Base-by-base conservation (phyloP, 257 asterid species). In the Solanum clarkiae region DNA sequence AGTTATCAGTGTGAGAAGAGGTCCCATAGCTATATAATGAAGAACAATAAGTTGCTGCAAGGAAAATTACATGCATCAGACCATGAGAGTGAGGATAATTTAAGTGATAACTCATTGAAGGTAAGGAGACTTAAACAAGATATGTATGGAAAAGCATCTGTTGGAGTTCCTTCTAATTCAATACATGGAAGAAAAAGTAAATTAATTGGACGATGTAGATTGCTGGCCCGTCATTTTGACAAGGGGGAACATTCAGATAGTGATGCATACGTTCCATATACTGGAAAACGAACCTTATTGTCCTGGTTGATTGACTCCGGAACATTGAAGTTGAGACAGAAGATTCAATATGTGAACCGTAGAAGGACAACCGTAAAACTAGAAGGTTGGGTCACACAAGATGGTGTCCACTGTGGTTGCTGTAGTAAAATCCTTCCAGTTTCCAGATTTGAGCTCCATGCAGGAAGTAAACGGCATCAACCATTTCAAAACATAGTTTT, bases 331-430 rank as follows among this genome's bases (percentile, higher is more conserved):
- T 71, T 80, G 47, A 68, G 45, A 15, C 81, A 85, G 53, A 81
- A 80, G 66, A 74, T 85, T 65, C 87, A 85, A 49, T 85, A 85
- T 80, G 36, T 81, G 62, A 85, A 80, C 40, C 82, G 56, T 32
- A 80, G 56, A 42, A 60, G 60, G 70, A 80, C 70, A n/a, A 63
- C 49, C 12, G 85, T 80, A 59, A 55, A 80, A 63, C 56, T 63
- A 68, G 87, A 85, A 56, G 87, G 87, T 40, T 85, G 80, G 84
- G 42, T 85, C 84, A 85, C 87, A 18, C 83, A 20, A 65, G 85
- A 85, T 32, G 87, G 87, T 16, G 57, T 85, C 69, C 57, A 80
- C 66, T 85, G 87, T 59, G 84, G 80, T 81, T 85, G 87, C 74
- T 85, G 87, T 85, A 70, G 84, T 36, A 81, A 85, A 80, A 81